Conservation (phyloP, 225 moss, liverwort and hornwort genomes). For the Pseudoscleropodium purum region DNA sequence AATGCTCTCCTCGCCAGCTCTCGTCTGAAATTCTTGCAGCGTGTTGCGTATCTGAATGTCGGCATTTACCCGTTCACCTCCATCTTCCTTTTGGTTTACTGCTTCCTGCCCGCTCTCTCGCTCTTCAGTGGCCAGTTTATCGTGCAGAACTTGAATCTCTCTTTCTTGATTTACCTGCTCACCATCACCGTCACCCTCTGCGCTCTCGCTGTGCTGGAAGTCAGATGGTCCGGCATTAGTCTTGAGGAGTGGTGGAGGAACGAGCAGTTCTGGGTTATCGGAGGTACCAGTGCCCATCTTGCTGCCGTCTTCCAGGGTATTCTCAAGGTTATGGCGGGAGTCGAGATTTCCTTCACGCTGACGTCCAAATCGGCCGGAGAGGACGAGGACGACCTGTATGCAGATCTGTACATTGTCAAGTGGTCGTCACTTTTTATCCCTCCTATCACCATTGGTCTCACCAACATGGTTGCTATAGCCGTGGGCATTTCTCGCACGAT, state of each 20-base stretch:
- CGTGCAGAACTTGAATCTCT: constrained; percentile 54
- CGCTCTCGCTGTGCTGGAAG: constrained; percentile 75
- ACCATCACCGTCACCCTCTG: constrained; percentile 72
- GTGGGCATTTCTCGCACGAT: constrained; percentile 69
- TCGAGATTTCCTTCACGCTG: constrained; percentile 88
- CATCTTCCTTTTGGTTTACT: constrained; percentile 82
- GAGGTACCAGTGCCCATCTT: constrained; percentile 90
- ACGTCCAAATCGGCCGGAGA: constrained; percentile 82
- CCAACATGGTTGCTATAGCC: constrained; percentile 73
- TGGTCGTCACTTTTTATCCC: constrained; percentile 92
- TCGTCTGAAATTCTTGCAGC: constrained; percentile 78
- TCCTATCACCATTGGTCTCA: constrained; percentile 78
- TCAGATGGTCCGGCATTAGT: constrained; percentile 74
- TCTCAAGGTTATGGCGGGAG: constrained; percentile 84
- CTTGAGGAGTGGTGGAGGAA: constrained; percentile 97
- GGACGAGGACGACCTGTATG: constrained; percentile 68
- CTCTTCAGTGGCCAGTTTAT: constrained; percentile 80
- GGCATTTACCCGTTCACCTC: constrained; percentile 97
- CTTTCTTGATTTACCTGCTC: constrained; percentile 76
- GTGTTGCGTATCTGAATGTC: constrained; percentile 84
- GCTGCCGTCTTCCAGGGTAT: constrained; percentile 89
- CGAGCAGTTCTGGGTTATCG: constrained; percentile 95
- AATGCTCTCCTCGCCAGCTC: constrained; percentile 78
- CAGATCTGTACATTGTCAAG: constrained; percentile 78
- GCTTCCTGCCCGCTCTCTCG: constrained; percentile 83